Evolutionary conservation across 2,329 filamentous ascomycete species (phyloP), one percentile per base, ranked within the genome.

Genomic region (Lecanoromycetidae sp.): DNA sequence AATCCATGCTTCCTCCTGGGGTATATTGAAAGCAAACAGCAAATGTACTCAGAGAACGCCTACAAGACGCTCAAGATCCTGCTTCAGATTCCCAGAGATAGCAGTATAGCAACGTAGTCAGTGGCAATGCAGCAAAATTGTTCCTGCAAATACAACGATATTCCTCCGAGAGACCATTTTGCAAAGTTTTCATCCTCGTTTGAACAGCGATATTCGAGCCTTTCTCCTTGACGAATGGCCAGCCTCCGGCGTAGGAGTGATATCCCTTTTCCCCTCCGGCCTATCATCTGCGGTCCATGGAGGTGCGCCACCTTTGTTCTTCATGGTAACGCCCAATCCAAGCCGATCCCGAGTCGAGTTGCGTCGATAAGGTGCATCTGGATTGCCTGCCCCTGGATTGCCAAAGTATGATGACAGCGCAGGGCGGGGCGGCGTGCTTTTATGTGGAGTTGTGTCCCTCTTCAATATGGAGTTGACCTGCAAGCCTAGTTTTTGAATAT

Each of bases 161-260:
- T 32, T 38, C 25, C 34, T 12, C 22, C 26, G 10, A 10, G 10
- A 33, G 26, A n/a, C 15, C 20, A 20, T 5, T 29, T 9, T 8
- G 32, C 17, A 42, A 37, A 13, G 17, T 10, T 5, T 19, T 15
- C 9, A 12, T 22, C 41, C 32, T 25, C 35, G 40, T 13, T 47
- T 47, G 13, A 41, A 38, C 7, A 50, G 32, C 10, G 23, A 23
- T 30, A 40, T 37, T 15, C 48, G 22, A 35, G 30, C 34, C 23
- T 44, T 48, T 19, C 25, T 46, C 36, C 30, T 40, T 38, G 30
- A 23, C 4, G 39, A 36, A 13, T 25, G 17, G 3, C 48, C 38
- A 33, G 43, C 22, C 17, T 46, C 43, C 13, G 38, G 43, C 4
- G 48, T 50, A 4, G 48, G 37, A 15, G 48, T 50, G 15, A 32